Evolutionary conservation across 441 rosid genomes (phyloP).

Genomic region (Metrosideros polymorpha): DNA sequence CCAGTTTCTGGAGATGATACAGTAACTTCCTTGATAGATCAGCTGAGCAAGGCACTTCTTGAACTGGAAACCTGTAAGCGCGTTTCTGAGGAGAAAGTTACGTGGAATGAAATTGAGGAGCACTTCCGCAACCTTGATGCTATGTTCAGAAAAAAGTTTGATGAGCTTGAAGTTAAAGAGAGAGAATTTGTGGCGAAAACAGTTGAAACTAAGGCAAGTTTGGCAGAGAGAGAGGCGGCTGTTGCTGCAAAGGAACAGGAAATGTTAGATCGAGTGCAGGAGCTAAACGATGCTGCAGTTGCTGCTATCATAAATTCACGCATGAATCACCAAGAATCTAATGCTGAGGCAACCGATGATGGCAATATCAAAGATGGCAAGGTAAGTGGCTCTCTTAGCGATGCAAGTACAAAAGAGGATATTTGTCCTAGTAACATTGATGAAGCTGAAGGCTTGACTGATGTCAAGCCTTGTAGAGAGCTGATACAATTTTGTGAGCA

Average conservation of each 20-base stretch:
- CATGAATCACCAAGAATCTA: slow-evolving; percentile 18
- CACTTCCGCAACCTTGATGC: slow-evolving; percentile 21
- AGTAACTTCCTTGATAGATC: slow-evolving; percentile 19
- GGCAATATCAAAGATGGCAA: slow-evolving; percentile 16
- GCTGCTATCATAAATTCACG: slow-evolving; percentile 27
- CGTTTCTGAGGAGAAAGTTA: slow-evolving; percentile 16
- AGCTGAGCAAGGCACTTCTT: slow-evolving; percentile 19
- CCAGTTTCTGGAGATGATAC: slow-evolving; percentile 16
- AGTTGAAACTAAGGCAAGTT: slow-evolving; percentile 7
- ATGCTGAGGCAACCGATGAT: slow-evolving; percentile 16
- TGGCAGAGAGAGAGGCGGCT: slow-evolving; percentile 26
- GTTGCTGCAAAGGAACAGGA: slow-evolving; percentile 33
- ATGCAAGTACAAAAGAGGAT: slow-evolving; percentile 24
- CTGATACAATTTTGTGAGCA: slow-evolving; percentile 30
- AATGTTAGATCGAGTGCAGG: slow-evolving; percentile 32
- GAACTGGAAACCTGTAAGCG: slow-evolving; percentile 19
- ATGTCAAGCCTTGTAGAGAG: slow-evolving; percentile 26
- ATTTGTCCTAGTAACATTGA: slow-evolving; percentile 24
- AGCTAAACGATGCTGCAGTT: slow-evolving; percentile 39
- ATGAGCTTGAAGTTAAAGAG: slow-evolving; percentile 29
- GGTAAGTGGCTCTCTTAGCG: slow-evolving; percentile 35
- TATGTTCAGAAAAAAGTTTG: slow-evolving; percentile 16
- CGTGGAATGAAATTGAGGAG: slow-evolving; percentile 26
- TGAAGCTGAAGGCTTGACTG: slow-evolving; percentile 23
- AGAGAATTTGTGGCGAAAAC: slow-evolving; percentile 20